A percentile compares a stretch with the other conserved stretches of the same genome.
phyloP scores from a whole-genome alignment of 2,329 filamentous ascomycete genomes.

The Diaporthe eres region DNA sequence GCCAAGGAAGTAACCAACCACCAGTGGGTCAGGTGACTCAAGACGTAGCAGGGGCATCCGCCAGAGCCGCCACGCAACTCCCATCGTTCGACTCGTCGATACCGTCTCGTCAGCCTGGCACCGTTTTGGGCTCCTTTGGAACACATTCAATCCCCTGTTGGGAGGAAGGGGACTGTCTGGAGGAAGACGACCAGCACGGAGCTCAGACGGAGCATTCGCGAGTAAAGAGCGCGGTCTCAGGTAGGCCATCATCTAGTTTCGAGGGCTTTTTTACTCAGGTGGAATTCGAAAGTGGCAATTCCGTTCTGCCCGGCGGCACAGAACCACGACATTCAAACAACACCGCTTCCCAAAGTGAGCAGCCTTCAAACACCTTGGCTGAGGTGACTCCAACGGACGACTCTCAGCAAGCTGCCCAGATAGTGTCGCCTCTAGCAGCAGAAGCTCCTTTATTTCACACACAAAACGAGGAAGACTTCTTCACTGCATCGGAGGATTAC shows the following conservation, averaged over 20 bases:
- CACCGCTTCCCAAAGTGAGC: constrained; percentile 4
- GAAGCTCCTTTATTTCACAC: constrained; percentile 32
- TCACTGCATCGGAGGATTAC: constrained; percentile 38
- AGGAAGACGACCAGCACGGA: constrained; percentile 6
- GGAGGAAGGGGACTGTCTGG: constrained; percentile 7
- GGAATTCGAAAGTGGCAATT: constrained; percentile 33
- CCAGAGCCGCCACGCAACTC: constrained; percentile 7
- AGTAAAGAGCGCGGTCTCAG: background rate
- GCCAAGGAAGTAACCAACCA: background rate
- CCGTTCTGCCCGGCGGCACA: background rate
- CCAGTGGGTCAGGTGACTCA: background rate
- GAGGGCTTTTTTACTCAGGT: constrained; percentile 40
- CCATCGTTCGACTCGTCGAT: constrained; percentile 35
- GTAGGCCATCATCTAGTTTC: constrained; percentile 1
- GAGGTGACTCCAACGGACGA: constrained; percentile 29
- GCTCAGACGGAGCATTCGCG: background rate
- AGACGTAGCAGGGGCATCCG: background rate
- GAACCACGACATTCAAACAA: background rate
- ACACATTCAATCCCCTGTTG: constrained; percentile 21
- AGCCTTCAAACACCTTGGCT: constrained; percentile 8
- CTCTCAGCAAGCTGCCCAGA: constrained; percentile 40
- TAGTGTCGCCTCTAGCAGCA: constrained; percentile 32
- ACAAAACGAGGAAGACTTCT: constrained; percentile 36
- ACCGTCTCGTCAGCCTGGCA: constrained; percentile 39
- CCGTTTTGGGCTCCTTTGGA: constrained; percentile 35